phyloP scores from a whole-genome alignment of 805 yeast genomes.

The Danielia reshetovae region DNA sequence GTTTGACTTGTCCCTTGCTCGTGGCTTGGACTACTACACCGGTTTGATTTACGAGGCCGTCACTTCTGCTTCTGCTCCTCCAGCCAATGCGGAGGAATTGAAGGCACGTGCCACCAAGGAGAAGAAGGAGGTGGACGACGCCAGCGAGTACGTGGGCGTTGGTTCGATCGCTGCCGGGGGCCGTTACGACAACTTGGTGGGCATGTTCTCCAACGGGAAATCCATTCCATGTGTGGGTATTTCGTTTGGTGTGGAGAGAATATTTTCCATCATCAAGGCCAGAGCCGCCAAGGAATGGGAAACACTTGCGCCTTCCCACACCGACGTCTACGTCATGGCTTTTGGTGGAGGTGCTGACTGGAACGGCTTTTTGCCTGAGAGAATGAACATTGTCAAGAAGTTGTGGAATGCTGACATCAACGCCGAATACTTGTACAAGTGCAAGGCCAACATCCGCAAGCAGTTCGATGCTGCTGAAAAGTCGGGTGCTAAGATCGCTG shows the following conservation, averaged over 20 bases:
- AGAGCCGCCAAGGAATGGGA: slow-evolving; percentile 58
- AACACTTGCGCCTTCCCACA: slow-evolving; percentile 73
- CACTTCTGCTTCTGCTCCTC: slow-evolving; percentile 95
- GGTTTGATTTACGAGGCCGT: slow-evolving; percentile 97
- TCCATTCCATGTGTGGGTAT: slow-evolving; percentile 97
- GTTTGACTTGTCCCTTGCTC: slow-evolving; percentile 90
- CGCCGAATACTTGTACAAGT: slow-evolving; percentile 86
- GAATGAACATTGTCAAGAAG: slow-evolving; percentile 79
- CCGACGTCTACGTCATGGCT: slow-evolving; percentile 95
- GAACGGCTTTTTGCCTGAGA: slow-evolving; percentile 87
- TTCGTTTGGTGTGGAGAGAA: slow-evolving; percentile 94
- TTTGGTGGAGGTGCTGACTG: slow-evolving; percentile 98
- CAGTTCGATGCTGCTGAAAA: slow-evolving; percentile 98
- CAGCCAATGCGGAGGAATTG: slow-evolving; percentile 67
- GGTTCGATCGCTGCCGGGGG: slow-evolving; percentile 99
- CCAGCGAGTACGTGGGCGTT: slow-evolving; percentile 94
- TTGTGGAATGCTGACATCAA: slow-evolving; percentile 89
- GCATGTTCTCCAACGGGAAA: slow-evolving; percentile 92
- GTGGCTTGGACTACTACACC: slow-evolving; percentile 97
- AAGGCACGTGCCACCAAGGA: slow-evolving; percentile 42
- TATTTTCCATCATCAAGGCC: slow-evolving; percentile 84
- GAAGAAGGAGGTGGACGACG: slow-evolving; percentile 70
- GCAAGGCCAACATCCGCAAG: slow-evolving; percentile 90
- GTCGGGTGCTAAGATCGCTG: slow-evolving; percentile 84
- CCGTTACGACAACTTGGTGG: slow-evolving; percentile 92